Percentiles rank a stretch among this genome's conserved stretches.
Conservation (phyloP, 768 basidiomycete species). For the Mycena galopus region DNA sequence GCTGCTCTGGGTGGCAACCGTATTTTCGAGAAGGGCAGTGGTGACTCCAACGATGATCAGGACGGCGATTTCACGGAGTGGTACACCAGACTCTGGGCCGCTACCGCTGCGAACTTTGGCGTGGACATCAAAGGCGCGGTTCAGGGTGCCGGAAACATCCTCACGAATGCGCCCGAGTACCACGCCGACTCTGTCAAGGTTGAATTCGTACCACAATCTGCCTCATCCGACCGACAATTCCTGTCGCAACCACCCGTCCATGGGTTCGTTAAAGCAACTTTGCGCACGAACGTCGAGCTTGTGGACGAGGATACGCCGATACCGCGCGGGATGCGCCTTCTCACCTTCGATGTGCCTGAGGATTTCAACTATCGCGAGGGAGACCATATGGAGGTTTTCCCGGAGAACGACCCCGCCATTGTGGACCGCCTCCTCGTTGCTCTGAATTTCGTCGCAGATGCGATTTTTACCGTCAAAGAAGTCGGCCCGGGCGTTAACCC, state of each 20-base stretch:
- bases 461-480: constrained; percentile 28
- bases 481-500: constrained; percentile 20
- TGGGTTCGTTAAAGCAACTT: constrained; percentile 17
- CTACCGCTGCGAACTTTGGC: constrained; percentile 31
- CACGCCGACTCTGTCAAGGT: constrained; percentile 20
- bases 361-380: constrained; percentile 30
- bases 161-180: constrained; percentile 14
- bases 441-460: constrained; percentile 30
- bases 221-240: background rate
- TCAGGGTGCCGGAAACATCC: constrained; percentile 5
- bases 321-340: constrained; percentile 32
- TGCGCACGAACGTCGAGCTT: constrained; percentile 24
- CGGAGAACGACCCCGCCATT: constrained; percentile 27
- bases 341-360: constrained; percentile 26
- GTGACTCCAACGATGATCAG: constrained; percentile 32
- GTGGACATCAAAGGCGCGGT: constrained; percentile 16
- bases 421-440: constrained; percentile 27
- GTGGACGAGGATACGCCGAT: constrained; percentile 24
- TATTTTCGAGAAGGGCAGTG: constrained; percentile 33
- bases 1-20: constrained; percentile 32
- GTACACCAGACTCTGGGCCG: constrained; percentile 29
- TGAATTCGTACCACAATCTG: constrained; percentile 9
- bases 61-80: constrained; percentile 32
- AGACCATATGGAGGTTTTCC: constrained; percentile 34
- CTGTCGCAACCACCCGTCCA: constrained; percentile 20